phyloP scores from a whole-genome alignment of 2,329 filamentous ascomycete species.

The Dothideomycetes sp. region DNA sequence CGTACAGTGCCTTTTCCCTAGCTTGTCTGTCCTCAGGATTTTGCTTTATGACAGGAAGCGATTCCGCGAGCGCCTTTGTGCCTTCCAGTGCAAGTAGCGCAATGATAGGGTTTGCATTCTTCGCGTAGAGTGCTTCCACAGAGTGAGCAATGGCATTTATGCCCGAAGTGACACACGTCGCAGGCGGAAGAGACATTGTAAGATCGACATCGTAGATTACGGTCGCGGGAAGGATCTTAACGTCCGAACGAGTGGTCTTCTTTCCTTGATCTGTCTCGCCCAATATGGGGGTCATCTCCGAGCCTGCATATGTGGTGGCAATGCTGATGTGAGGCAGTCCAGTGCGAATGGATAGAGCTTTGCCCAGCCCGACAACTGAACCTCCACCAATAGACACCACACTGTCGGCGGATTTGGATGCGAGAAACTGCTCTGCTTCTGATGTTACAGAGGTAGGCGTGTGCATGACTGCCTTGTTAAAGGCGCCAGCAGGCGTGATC shows the following conservation, averaged over 20 bases:
- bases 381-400: slow-evolving; percentile 52
- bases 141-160: slow-evolving; percentile 57
- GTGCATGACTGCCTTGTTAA: slow-evolving; percentile 51
- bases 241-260: slow-evolving; percentile 48
- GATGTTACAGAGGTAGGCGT: slow-evolving; percentile 49
- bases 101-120: slow-evolving; percentile 50
- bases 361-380: slow-evolving; percentile 49
- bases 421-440: slow-evolving; percentile 39
- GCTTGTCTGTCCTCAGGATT: slow-evolving; percentile 35
- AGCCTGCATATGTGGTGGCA: slow-evolving; percentile 25
- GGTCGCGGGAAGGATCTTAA: slow-evolving; percentile 47
- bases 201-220: slow-evolving; percentile 57
- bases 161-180: slow-evolving; percentile 46
- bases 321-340: slow-evolving; percentile 23
- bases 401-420: slow-evolving; percentile 37
- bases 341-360: slow-evolving; percentile 22
- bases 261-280: slow-evolving; percentile 49
- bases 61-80: slow-evolving; percentile 39
- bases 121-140: slow-evolving; percentile 54
- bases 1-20: slow-evolving; percentile 45
- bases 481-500: slow-evolving; percentile 38
- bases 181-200: slow-evolving; percentile 46
- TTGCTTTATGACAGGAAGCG: slow-evolving; percentile 42
- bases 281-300: slow-evolving; percentile 54
- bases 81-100: slow-evolving; percentile 48